Evolutionary conservation across 192 early-diverging fungal genomes (phyloP), one percentile per base, ranked within the genome.

Genomic region (Linnemannia schmuckeri): DNA sequence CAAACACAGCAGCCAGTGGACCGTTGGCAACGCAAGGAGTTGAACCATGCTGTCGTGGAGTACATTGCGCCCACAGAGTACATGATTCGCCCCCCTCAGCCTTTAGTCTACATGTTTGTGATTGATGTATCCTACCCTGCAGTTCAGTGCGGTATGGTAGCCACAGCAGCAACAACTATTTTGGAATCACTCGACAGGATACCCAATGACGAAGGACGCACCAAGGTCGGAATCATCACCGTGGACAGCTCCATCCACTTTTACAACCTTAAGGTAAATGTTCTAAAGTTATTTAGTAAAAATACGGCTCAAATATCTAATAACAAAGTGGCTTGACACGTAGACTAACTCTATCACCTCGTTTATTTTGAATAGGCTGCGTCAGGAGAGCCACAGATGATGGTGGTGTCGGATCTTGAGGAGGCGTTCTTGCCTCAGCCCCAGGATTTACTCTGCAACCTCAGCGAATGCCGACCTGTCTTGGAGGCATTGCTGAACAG

Each of bases 61-160:
- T 99, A 96, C 90, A 91, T 99, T 77, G 98, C 98, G 27, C 97
- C 98, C 8, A 95, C 96, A 78, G 98, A 99, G 87, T 99, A 99
- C 88, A 99, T 99, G 97, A 95, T 96, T 37, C 95, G 98, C 5
- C 98, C 98, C n/a, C 98, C 98, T 63, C 97, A 98, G 90, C 97
- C 98, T 33, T 95, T 97, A 47, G 96, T 97, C 24, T 95, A 96
- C 61, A 91, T 99, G 70, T 98, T 99, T 89, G 89, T 99, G 27
- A 96, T 99, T 75, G 98, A 99, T 83, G 97, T 99, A 1, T 97
- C 97, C 12, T 95, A 94, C 83, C 91, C 94, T n/a, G 94, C 98
- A 12, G 93, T 98, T 3, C 95, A 97, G 89, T 94, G 94, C 15
- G 95, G 94, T 69, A 88, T 75, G 80, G 90, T 98, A 0, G 96